A percentile compares a stretch with the other conserved stretches of the same genome.
These are phyloP conservation scores for Smittium culicis DNA, from an alignment of 371 early-diverging fungal species.

Conservation along the genomic window DNA sequence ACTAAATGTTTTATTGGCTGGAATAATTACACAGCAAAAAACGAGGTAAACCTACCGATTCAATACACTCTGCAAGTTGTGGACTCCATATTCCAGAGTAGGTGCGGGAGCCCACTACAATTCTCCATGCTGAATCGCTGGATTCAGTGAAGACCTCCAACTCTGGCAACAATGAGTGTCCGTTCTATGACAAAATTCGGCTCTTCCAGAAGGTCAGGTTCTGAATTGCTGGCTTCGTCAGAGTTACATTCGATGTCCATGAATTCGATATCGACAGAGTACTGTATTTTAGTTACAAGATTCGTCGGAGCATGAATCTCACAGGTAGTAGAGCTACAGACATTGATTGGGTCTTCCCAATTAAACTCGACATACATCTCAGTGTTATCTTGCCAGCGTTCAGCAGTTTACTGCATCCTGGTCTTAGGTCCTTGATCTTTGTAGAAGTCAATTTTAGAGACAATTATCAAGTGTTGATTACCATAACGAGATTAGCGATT, in stretches of 20 bases:
- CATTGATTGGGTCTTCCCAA: constrained; percentile 10
- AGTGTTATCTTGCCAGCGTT: not conserved
- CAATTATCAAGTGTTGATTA: constrained; percentile 20
- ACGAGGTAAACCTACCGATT: too few species aligned
- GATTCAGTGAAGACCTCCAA: not conserved
- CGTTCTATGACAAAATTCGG: not conserved
- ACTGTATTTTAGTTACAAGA: not conserved
- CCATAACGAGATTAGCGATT: constrained; percentile 26
- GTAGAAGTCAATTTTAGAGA: not conserved
- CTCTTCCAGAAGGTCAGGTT: not conserved
- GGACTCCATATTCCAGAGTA: not conserved
- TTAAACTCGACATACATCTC: constrained; percentile 10
- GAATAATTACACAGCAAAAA: too few species aligned
- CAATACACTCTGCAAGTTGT: too few species aligned
- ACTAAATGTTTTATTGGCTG: too few species aligned
- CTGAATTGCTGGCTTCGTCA: not conserved
- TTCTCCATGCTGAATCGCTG: not conserved
- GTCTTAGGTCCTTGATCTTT: not conserved
- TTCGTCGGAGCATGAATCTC: not conserved
- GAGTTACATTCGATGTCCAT: not conserved
- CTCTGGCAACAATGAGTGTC: not conserved
- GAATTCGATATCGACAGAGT: not conserved
- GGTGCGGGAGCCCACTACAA: too few species aligned
- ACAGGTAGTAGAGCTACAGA: not conserved
- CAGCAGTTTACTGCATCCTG: not conserved